phyloP scores from a whole-genome alignment of 2,329 filamentous ascomycete genomes.

The Botrytis paeoniae region DNA sequence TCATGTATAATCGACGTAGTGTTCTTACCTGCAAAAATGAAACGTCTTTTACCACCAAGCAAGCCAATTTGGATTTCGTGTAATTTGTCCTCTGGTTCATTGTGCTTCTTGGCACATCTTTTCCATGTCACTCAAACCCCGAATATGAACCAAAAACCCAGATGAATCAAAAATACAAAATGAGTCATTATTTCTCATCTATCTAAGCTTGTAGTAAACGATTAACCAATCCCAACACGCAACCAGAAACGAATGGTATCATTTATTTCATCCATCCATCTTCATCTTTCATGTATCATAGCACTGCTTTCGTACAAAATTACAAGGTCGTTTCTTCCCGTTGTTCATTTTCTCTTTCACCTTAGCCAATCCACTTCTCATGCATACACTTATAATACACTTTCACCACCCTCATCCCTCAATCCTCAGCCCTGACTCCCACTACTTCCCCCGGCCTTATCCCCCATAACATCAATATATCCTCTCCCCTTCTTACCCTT shows the following conservation, averaged over 20 bases:
- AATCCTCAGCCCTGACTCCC: background rate
- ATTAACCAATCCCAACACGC: background rate
- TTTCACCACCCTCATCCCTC: background rate
- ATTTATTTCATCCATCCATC: background rate
- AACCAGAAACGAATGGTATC: background rate
- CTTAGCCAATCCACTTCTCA: background rate
- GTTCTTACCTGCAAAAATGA: background rate
- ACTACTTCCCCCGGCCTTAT: conserved; percentile 23
- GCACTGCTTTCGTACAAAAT: background rate
- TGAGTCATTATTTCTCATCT: background rate
- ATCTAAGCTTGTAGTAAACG: background rate
- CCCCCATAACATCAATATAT: conserved; percentile 92
- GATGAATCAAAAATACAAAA: background rate
- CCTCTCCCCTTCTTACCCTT: conserved; percentile 77
- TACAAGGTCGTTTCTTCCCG: background rate
- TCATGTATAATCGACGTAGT: background rate
- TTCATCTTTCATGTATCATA: background rate
- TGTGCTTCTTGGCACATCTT: background rate
- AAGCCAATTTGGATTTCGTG: background rate
- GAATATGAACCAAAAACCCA: background rate
- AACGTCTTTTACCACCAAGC: background rate
- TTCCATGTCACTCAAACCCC: background rate
- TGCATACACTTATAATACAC: conserved; percentile 12
- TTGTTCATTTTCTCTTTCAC: background rate
- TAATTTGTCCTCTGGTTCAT: background rate